Conservation (phyloP, 441 rosid genomes). For the Jatropha podagrica region DNA sequence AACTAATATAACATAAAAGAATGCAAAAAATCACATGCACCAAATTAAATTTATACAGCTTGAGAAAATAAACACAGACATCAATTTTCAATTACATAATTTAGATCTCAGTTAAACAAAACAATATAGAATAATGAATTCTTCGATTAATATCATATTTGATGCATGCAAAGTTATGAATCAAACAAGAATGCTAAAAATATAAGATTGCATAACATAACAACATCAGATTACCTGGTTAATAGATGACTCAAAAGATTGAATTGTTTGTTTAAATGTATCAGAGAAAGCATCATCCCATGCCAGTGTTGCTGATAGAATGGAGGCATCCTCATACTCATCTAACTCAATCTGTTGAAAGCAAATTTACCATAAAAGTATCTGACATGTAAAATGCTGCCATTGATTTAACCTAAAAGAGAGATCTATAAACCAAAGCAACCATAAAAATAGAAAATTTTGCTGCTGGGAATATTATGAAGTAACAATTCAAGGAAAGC, state of each 20-base stretch:
- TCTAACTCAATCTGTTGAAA: constrained; percentile 79
- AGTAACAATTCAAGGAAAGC: neutral
- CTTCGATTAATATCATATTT: neutral
- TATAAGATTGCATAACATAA: neutral
- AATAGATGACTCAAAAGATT: constrained; percentile 56
- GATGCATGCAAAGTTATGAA: neutral
- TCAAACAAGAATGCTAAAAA: neutral
- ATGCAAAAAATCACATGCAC: neutral
- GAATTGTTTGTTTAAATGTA: constrained; percentile 60
- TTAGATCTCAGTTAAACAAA: neutral
- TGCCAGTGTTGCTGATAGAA: constrained; percentile 74
- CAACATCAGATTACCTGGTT: constrained; percentile 52
- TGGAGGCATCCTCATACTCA: constrained; percentile 65
- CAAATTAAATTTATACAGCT: neutral
- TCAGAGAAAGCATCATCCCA: constrained; percentile 62
- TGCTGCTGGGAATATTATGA: neutral
- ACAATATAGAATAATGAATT: neutral
- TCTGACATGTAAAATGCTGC: constrained; percentile 13
- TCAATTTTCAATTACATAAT: neutral
- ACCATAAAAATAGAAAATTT: neutral
- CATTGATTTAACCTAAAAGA: constrained; percentile 15
- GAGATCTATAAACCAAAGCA: constrained; percentile 10
- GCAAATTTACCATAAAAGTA: constrained; percentile 18
- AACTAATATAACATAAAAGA: neutral
- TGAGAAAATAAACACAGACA: constrained; percentile 1